Percentiles rank a stretch among this genome's conserved stretches.
Conservation (phyloP, 2,329 filamentous ascomycete genomes). For the Aspergillus ibericus region DNA sequence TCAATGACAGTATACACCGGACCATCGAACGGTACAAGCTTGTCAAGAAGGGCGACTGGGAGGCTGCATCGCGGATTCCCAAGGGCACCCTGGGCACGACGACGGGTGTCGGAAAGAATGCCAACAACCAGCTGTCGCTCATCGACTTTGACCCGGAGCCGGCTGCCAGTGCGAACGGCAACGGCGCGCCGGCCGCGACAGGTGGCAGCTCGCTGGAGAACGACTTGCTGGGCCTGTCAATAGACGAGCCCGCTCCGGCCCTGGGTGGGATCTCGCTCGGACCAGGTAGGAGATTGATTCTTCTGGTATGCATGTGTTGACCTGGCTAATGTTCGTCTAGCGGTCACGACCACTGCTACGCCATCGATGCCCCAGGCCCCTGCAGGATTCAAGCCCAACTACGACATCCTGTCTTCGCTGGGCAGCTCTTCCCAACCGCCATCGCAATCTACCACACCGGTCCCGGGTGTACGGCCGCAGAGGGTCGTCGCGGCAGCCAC, state of each 20-base stretch:
- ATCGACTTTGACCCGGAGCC: conserved; percentile 79
- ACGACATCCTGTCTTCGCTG: conserved; percentile 58
- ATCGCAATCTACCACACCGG: conserved; percentile 53
- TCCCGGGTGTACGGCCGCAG: conserved; percentile 39
- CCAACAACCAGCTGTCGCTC: conserved; percentile 78
- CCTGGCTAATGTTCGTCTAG: conserved; percentile 32
- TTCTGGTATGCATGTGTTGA: conserved; percentile 33
- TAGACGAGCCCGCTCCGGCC: conserved; percentile 70
- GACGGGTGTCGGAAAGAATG: conserved; percentile 64
- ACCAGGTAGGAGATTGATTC: conserved; percentile 55
- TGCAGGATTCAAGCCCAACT: conserved; percentile 53
- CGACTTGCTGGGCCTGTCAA: conserved; percentile 83
- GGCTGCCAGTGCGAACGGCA: conserved; percentile 40
- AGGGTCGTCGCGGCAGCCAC: conserved; percentile 33
- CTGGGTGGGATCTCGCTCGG: conserved; percentile 85
- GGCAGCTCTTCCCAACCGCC: conserved; percentile 46
- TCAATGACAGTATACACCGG: conserved; percentile 97
- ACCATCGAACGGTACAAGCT: conserved; percentile 95
- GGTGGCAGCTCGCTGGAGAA: conserved; percentile 74
- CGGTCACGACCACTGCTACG: conserved; percentile 26
- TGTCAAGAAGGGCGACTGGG: conserved; percentile 91
- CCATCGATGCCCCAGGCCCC: conserved; percentile 43
- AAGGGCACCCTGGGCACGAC: conserved; percentile 73
- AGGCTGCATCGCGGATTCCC: conserved; percentile 78
- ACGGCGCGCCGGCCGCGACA: conserved; percentile 47